These are phyloP conservation scores for Macroventuria anomochaeta DNA, from an alignment of 2,329 filamentous ascomycete genomes.

Conservation along the genomic window DNA sequence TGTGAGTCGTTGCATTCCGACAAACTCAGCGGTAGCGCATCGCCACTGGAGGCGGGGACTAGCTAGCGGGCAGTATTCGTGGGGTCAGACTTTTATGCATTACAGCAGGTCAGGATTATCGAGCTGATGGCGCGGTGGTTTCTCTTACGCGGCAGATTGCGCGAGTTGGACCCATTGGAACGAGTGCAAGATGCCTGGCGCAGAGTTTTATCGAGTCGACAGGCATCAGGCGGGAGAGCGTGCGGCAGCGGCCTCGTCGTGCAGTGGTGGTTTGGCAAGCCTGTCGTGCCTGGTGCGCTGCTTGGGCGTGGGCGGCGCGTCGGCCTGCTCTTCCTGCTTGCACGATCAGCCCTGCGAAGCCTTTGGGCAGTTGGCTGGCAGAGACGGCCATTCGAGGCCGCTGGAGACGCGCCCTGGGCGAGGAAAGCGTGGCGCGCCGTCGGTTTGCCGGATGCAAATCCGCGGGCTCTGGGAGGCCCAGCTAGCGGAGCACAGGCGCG, in stretches of 20 bases:
- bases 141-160: constrained; percentile 33
- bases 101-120: constrained; percentile 12
- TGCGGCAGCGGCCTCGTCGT: constrained; percentile 15
- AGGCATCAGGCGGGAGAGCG: constrained; percentile 23
- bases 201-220: constrained; percentile 30
- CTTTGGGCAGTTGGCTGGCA: constrained; percentile 3
- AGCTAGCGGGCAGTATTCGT: constrained; percentile 23
- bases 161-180: constrained; percentile 21
- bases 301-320: constrained; percentile 14
- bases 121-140: constrained; percentile 22
- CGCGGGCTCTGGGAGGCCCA: constrained; percentile 13
- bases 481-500: constrained; percentile 20
- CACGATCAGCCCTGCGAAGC: constrained; percentile 27
- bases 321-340: constrained; percentile 11
- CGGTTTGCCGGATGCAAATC: constrained; percentile 16
- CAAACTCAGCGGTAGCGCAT: constrained; percentile 32
- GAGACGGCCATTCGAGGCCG: constrained; percentile 27
- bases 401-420: constrained; percentile 26
- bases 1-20: constrained; percentile 34
- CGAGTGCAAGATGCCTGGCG: constrained; percentile 15
- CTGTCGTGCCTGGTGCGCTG: constrained; percentile 5
- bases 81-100: constrained; percentile 29
- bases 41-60: constrained; percentile 33
- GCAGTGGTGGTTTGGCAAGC: constrained; percentile 1
- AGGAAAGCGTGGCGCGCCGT: constrained; percentile 24